Conservation (phyloP, 768 basidiomycete species). For the Naganishia randhawae region DNA sequence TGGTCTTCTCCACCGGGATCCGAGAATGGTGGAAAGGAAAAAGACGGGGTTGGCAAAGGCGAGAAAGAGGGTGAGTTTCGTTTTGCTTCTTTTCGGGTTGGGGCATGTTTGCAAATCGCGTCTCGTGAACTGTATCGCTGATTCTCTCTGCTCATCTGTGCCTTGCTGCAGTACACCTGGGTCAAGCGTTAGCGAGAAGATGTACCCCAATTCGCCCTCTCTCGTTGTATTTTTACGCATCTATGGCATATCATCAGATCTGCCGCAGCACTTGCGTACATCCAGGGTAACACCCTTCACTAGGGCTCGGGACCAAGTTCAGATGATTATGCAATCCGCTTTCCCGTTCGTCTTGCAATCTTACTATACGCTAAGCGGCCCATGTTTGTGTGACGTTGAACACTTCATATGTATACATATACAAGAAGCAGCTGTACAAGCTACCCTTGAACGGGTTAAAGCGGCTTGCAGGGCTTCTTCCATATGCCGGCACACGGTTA, state of each 20-base stretch:
- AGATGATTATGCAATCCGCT: too few species aligned
- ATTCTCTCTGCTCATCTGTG: slow-evolving; percentile 19
- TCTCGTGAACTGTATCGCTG: not conserved
- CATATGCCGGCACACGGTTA: too few species aligned
- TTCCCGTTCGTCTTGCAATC: too few species aligned
- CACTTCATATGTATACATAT: too few species aligned
- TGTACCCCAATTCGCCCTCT: not conserved
- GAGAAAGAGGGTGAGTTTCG: slow-evolving; percentile 71
- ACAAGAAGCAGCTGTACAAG: too few species aligned
- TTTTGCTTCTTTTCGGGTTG: slow-evolving; percentile 8
- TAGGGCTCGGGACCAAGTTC: too few species aligned
- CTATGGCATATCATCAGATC: not conserved
- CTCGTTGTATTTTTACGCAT: slow-evolving; percentile 15
- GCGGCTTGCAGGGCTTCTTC: too few species aligned
- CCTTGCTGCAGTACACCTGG: slow-evolving; percentile 69
- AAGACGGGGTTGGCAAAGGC: slow-evolving; percentile 91
- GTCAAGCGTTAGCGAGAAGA: slow-evolving; percentile 71
- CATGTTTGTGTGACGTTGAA: too few species aligned
- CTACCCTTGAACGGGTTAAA: too few species aligned
- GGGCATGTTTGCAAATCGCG: not conserved
- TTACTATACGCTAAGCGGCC: too few species aligned
- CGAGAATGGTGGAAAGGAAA: slow-evolving; percentile 97
- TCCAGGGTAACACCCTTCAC: not conserved
- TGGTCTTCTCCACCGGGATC: slow-evolving; percentile 81
- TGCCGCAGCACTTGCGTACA: not conserved